A percentile compares a stretch with the other conserved stretches of the same genome.
Evolutionary conservation across 2,329 filamentous ascomycete species (phyloP).

Genomic region (Fusarium sp.): DNA sequence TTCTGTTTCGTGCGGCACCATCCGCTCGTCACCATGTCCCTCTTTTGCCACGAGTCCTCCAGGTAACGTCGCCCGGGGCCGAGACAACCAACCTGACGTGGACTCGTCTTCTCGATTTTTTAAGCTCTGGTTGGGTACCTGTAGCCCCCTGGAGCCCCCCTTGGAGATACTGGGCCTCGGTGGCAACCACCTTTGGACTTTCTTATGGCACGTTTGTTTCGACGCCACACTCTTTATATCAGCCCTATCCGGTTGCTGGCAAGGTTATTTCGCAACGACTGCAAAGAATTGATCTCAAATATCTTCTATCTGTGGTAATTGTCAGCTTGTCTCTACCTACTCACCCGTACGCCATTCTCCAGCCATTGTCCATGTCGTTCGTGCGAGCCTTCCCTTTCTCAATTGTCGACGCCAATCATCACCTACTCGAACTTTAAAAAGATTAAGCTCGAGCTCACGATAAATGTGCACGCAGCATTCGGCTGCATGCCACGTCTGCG

Average conservation of each 20-base stretch:
- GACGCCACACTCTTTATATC: slow-evolving; percentile 48
- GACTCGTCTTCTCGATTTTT: slow-evolving; percentile 33
- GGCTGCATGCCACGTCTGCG: slow-evolving; percentile 70
- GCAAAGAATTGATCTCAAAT: slow-evolving; percentile 4
- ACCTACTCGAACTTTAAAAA: slow-evolving; percentile 33
- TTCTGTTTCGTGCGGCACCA: slow-evolving; percentile 32
- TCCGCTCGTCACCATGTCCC: slow-evolving; percentile 43
- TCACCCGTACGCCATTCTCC: slow-evolving; percentile 15
- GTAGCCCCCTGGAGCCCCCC: slow-evolving; percentile 31
- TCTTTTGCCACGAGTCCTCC: slow-evolving; percentile 45
- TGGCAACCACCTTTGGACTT: slow-evolving; percentile 41
- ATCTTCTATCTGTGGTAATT: slow-evolving; percentile 14
- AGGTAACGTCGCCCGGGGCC: slow-evolving; percentile 41
- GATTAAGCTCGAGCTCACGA: slow-evolving; percentile 48
- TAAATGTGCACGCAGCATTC: slow-evolving; percentile 73
- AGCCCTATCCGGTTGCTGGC: slow-evolving; percentile 45
- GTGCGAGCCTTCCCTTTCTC: slow-evolving; percentile 35
- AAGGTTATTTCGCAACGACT: slow-evolving; percentile 16
- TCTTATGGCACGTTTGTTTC: slow-evolving; percentile 21
- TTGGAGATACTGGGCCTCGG: slow-evolving; percentile 32
- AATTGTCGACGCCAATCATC: slow-evolving; percentile 26
- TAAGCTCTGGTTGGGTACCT: slow-evolving; percentile 40
- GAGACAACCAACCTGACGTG: slow-evolving; percentile 39
- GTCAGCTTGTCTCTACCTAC: slow-evolving; percentile 12
- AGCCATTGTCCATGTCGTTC: slow-evolving; percentile 44